Evolutionary conservation across 306 rosid genomes (phyloP).

Genomic region (Glycine soja): DNA sequence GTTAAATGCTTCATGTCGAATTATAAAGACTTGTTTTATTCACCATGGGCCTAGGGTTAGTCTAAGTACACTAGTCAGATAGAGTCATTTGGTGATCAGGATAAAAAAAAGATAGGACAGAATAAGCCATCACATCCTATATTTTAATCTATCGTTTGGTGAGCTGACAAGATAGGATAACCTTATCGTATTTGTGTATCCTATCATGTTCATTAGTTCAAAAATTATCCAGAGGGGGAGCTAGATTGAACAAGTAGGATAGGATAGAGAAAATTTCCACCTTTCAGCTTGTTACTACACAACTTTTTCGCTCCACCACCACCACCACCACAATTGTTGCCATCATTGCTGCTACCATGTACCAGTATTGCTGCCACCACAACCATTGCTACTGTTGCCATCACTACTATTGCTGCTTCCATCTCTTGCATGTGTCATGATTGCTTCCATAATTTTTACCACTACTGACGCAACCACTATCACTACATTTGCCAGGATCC

Average conservation of each 20-base stretch:
- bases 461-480: background rate
- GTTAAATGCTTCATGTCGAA: slow-evolving; percentile 29
- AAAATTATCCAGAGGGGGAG: background rate
- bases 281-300: background rate
- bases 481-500: slow-evolving; percentile 70
- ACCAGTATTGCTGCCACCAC: background rate
- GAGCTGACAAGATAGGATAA: background rate
- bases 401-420: background rate
- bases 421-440: background rate
- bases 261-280: background rate
- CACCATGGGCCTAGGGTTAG: slow-evolving; percentile 25
- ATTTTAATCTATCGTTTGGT: background rate
- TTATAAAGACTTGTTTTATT: slow-evolving; percentile 14
- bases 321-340: background rate
- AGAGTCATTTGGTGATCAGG: background rate
- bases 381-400: background rate
- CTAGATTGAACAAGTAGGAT: background rate
- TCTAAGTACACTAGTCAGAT: slow-evolving; percentile 19
- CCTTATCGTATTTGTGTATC: background rate
- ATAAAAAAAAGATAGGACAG: background rate
- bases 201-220: background rate
- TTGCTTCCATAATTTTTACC: background rate
- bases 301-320: background rate
- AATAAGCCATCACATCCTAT: background rate
- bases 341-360: too few species aligned